Evolutionary conservation across 176 grass and related monocot species (phyloP).

Genomic region (Carex pumila): DNA sequence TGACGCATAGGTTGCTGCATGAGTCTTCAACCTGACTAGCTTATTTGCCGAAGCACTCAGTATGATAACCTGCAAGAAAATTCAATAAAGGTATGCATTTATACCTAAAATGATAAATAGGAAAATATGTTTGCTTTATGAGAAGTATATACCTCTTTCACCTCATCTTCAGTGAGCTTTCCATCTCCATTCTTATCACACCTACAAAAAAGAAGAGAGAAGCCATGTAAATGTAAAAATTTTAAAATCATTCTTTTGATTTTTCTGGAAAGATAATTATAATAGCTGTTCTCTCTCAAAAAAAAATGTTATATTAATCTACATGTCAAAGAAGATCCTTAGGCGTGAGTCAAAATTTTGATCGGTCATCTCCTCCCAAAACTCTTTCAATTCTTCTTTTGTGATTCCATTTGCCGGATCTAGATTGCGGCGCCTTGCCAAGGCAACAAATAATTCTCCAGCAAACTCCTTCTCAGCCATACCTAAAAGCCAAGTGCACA

Average conservation of each 20-base stretch:
- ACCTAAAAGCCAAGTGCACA: conserved; percentile 28
- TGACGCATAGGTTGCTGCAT: conserved; percentile 77
- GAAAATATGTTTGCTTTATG: background rate
- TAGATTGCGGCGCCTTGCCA: conserved; percentile 58
- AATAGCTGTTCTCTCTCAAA: background rate
- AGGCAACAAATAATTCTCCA: conserved; percentile 67
- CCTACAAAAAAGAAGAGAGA: conserved; percentile 32
- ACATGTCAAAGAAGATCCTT: conserved; percentile 99
- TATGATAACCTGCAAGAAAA: conserved; percentile 63
- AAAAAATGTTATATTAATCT: conserved; percentile 7
- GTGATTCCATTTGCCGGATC: conserved; percentile 53
- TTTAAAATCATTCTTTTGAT: background rate
- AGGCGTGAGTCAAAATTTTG: conserved; percentile 96
- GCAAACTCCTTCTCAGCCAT: conserved; percentile 97
- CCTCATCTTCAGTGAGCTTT: conserved; percentile 90
- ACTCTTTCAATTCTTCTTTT: conserved; percentile 79
- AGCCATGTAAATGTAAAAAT: background rate
- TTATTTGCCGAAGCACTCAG: conserved; percentile 86
- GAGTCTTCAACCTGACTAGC: conserved; percentile 71
- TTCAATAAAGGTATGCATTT: background rate
- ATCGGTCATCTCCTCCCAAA: conserved; percentile 96
- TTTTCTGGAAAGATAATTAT: background rate
- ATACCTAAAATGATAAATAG: background rate
- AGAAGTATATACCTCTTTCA: conserved; percentile 66
- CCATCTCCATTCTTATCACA: conserved; percentile 98